Percentiles rank a stretch among this genome's conserved stretches.
These are phyloP conservation scores for Penicillium canariense DNA, from an alignment of 495 filamentous ascomycete genomes.

Conservation along the genomic window DNA sequence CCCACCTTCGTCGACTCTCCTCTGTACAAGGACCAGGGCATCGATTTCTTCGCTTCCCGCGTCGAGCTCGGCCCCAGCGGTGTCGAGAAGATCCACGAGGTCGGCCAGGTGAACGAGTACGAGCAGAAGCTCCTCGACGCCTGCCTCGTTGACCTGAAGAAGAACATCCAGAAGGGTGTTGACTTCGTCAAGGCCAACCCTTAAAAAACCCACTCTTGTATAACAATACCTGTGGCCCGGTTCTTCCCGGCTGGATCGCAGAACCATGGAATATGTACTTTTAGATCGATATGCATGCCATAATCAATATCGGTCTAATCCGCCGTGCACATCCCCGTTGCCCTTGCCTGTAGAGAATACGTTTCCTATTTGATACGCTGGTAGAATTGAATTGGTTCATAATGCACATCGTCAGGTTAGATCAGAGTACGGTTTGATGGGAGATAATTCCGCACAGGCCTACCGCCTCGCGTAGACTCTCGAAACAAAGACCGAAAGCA, in stretches of 20 bases:
- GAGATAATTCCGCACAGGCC: not conserved
- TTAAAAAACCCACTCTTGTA: conserved; percentile 41
- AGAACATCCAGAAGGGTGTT: conserved; percentile 77
- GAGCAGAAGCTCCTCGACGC: conserved; percentile 89
- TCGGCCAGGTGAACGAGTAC: conserved; percentile 76
- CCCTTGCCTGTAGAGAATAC: too few species aligned
- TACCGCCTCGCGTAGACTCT: not conserved
- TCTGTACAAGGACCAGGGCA: conserved; percentile 94
- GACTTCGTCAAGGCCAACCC: conserved; percentile 70
- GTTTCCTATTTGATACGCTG: too few species aligned
- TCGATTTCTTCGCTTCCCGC: conserved; percentile 91
- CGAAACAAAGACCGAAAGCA: conserved; percentile 8
- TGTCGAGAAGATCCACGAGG: conserved; percentile 84
- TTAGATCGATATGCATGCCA: conserved; percentile 21
- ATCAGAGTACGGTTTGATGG: not conserved
- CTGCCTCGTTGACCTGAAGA: conserved; percentile 82
- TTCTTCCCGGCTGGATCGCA: not conserved
- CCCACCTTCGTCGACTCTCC: conserved; percentile 96
- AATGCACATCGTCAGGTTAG: not conserved
- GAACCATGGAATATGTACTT: conserved; percentile 19
- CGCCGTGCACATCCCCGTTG: not conserved
- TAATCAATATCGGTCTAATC: conserved; percentile 24
- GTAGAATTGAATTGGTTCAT: too few species aligned
- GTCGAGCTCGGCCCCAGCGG: conserved; percentile 96
- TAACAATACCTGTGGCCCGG: conserved; percentile 19